Evolutionary conservation across 176 grass and related monocot genomes (phyloP), one percentile per base, ranked within the genome.

Genomic region (Microstegium vimineum): DNA sequence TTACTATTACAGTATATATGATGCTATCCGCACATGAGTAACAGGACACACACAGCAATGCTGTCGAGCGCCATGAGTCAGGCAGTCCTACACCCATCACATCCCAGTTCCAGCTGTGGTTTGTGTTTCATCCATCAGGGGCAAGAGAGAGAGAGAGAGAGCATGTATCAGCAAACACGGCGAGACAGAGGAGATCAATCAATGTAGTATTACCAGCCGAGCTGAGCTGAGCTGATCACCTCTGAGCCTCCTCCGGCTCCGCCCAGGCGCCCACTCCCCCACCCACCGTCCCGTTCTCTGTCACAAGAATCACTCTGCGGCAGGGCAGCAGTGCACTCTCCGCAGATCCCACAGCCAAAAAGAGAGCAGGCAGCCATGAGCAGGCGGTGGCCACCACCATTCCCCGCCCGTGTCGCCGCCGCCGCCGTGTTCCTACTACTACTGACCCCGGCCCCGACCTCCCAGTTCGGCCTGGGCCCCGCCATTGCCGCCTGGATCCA

Each of bases 401-500:
- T 78, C 47, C 66, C n/a, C 32, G 62, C 43, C 73, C 38, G 20
- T 26, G 51, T 60, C 62, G 62, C 45, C 36, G 75, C 78, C 83
- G 25, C 78, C 83, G 25, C 54, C 30, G 66, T 82, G 52, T 18
- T 83, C 33, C 66, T 90, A 6, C 79, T 78, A 26, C 66, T 90
- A 37, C 66, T 75, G 20, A 69, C 66, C 10, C 75, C 63, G 0
- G 75, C 47, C 54, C 63, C 70, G 66, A 81, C 61, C 34, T 86
- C 78, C 51, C 80, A 87, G 73, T 57, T 98, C 76, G 60, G 77
- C 69, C 27, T 92, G 37, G 88, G 81, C 22, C 61, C 69, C 25
- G 81, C 77, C 23, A 72, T 94, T 85, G 92, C 92, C 37, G 65
- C 62, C 60, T 94, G 92, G 92, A 78, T 91, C 82, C 81, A 90